These are phyloP conservation scores for Aspergillus bridgeri DNA, from an alignment of 495 filamentous ascomycete genomes.

Conservation along the genomic window DNA sequence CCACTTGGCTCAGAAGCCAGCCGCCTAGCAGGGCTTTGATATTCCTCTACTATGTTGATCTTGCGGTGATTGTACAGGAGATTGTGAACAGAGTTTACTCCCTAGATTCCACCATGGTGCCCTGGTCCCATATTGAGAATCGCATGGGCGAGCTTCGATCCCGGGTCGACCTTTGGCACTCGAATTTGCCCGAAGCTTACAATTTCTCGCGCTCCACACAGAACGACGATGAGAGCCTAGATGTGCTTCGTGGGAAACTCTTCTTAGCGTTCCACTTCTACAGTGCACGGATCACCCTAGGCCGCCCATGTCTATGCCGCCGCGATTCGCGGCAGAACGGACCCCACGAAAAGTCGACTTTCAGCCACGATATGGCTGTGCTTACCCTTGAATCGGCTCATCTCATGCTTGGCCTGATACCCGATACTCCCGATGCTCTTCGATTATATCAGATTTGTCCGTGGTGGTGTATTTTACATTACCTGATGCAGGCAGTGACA, in stretches of 20 bases:
- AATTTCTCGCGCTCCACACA: constrained; percentile 50
- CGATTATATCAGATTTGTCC: constrained; percentile 54
- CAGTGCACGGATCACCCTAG: constrained; percentile 56
- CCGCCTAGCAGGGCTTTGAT: constrained; percentile 40
- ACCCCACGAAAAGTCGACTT: constrained; percentile 30
- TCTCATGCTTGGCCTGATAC: constrained; percentile 52
- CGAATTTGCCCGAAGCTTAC: constrained; percentile 47
- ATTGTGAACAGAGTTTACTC: constrained; percentile 58
- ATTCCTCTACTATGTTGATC: constrained; percentile 48
- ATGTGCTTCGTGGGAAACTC: constrained; percentile 40
- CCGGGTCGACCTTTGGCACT: constrained; percentile 53
- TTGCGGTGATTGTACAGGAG: constrained; percentile 52
- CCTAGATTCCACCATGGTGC: constrained; percentile 47
- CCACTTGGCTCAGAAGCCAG: constrained; percentile 30
- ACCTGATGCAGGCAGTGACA: constrained; percentile 59
- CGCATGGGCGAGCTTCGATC: constrained; percentile 50
- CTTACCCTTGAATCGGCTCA: constrained; percentile 54
- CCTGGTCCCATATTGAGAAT: constrained; percentile 59
- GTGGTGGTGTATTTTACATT: constrained; percentile 67
- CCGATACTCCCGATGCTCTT: constrained; percentile 40
- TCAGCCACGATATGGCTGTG: constrained; percentile 55
- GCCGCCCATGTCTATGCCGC: constrained; percentile 62
- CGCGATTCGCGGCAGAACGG: constrained; percentile 46
- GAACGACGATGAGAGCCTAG: constrained; percentile 30
- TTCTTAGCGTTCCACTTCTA: constrained; percentile 57